Evolutionary conservation across 2,329 filamentous ascomycete genomes (phyloP).

Genomic region (Beauveria scarabaeidicola): DNA sequence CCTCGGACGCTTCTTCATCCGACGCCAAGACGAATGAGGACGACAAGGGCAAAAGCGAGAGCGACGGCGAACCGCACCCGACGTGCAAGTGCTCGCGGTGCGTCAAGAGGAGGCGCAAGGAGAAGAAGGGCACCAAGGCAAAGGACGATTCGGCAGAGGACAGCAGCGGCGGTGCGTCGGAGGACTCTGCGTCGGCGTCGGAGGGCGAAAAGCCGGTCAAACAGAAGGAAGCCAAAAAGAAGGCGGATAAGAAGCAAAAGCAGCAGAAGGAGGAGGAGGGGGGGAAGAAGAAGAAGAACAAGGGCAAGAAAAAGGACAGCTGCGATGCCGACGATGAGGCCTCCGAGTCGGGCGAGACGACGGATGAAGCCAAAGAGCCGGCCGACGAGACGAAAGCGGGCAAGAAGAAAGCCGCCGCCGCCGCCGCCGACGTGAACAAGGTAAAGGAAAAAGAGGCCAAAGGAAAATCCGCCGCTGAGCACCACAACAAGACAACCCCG

Average conservation of each 20-base stretch:
- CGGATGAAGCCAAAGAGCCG: conserved; percentile 2
- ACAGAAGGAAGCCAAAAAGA: conserved; percentile 5
- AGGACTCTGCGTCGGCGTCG: not conserved
- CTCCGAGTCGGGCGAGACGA: conserved; percentile 16
- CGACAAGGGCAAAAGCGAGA: not conserved
- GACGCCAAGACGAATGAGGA: conserved; percentile 13
- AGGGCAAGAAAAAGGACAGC: conserved; percentile 16
- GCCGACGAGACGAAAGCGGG: conserved; percentile 8
- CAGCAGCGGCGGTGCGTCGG: not conserved
- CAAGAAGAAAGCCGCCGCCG: not conserved
- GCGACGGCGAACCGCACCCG: conserved; percentile 2
- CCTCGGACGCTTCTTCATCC: conserved; percentile 12
- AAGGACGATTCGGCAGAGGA: not conserved
- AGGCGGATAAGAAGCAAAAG: conserved; percentile 8
- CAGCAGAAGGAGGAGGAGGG: conserved; percentile 8
- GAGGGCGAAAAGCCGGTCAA: not conserved
- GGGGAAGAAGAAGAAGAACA: conserved; percentile 12
- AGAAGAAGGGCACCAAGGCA: not conserved
- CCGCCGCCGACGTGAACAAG: conserved; percentile 8
- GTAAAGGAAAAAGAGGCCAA: conserved; percentile 12
- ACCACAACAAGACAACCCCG: not conserved
- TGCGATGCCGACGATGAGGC: conserved; percentile 20
- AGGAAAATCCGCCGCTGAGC: not conserved
- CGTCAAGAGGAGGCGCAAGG: not conserved
- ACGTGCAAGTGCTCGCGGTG: conserved; percentile 5